Base-by-base conservation (phyloP, 257 asterid genomes). In the Petrea volubilis region DNA sequence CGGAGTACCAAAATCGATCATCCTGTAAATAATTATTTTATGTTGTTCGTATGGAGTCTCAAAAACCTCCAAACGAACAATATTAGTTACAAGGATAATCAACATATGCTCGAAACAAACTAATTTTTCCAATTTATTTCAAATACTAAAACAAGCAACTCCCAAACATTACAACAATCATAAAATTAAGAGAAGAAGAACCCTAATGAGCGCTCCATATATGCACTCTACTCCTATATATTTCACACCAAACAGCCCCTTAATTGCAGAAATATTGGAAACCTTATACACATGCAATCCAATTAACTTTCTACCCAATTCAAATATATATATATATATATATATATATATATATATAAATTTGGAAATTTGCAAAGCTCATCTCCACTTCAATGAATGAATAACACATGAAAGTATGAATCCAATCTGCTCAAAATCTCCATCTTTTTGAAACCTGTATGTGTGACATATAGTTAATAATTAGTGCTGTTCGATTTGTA, bases 371-470 rank as follows among this genome's bases (percentile, higher is more conserved):
- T 7, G 10, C 12, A 38, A 12, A 38, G 1, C 9, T 38, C 5
- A 7, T 38, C 43, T 38, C 43, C 78, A 40, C 66, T 71, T 66
- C 40, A 59, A 77, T 72, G n/a, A 40, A 76, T 56, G 66, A 69
- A 75, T 23, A 7, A 70, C 9, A 31, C n/a, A n/a, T n/a, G n/a
- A n/a, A 51, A 50, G 29, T 38, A 29, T 44, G 72, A 38, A 69
- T 24, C 33, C 73, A 63, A 62, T 68, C 41, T 7, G 25, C 18
- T 46, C 49, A 60, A 64, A 61, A 66, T 47, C 41, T 72, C 52
- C 52, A 14, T 40, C 38, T 40, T 40, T n/a, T n/a, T n/a, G n/a
- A 68, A 61, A 62, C 44, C 50, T 27, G 18, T 23, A n/a, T 4
- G 41, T 43, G 9, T 9, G 3, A 17, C 20, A 31, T 5, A 17